These are phyloP conservation scores for Amylocarpus encephaloides DNA, from an alignment of 2,329 filamentous ascomycete genomes.

Conservation along the genomic window DNA sequence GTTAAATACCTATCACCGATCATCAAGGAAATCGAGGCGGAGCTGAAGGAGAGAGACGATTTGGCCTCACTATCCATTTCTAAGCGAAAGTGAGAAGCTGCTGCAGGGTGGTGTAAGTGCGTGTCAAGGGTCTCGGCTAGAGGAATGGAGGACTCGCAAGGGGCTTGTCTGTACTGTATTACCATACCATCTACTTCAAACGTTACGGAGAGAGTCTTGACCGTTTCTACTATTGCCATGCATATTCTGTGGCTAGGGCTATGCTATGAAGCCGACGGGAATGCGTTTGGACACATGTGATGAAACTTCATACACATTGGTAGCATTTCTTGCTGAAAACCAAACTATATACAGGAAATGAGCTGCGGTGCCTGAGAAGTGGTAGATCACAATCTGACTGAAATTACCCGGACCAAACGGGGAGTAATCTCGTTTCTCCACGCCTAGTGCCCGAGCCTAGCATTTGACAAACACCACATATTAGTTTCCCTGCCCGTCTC, in stretches of 20 bases:
- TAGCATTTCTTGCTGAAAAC: constrained; percentile 8
- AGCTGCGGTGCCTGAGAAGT: constrained; percentile 4
- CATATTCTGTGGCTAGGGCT: background rate
- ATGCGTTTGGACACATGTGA: too few relatives aligned
- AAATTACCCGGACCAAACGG: constrained; percentile 2
- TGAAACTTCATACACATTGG: background rate
- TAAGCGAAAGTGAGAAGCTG: constrained; percentile 18
- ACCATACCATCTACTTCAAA: constrained; percentile 15
- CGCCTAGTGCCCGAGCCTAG: constrained; percentile 5
- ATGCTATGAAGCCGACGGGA: too few relatives aligned
- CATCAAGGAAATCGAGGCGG: constrained; percentile 62
- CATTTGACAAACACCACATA: constrained; percentile 16
- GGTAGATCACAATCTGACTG: constrained; percentile 5
- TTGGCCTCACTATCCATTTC: constrained; percentile 60
- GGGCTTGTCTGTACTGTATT: constrained; percentile 22
- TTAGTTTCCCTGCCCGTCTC: constrained; percentile 22
- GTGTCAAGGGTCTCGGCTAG: constrained; percentile 18
- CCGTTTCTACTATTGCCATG: too few relatives aligned
- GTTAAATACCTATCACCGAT: constrained; percentile 58
- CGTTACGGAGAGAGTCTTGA: background rate
- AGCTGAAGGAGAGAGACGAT: constrained; percentile 60
- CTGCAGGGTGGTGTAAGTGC: constrained; percentile 1
- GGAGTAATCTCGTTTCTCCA: constrained; percentile 4
- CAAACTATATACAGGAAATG: constrained; percentile 21
- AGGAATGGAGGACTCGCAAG: constrained; percentile 2